Evolutionary conservation across 306 rosid genomes (phyloP).

Genomic region (Cajanus cajan): DNA sequence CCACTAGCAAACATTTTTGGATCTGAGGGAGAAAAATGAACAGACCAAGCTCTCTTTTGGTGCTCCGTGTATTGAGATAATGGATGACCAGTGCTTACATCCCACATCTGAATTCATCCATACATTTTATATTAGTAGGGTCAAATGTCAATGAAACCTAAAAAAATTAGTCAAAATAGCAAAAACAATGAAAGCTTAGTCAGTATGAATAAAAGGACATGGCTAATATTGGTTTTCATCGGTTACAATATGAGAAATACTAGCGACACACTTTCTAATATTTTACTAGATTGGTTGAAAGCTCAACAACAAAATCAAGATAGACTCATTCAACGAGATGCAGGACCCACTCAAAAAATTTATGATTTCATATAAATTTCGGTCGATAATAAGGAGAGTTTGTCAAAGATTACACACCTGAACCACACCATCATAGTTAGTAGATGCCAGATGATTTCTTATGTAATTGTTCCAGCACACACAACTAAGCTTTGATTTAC

Average conservation of each 20-base stretch:
- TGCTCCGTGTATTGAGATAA: conserved; percentile 78
- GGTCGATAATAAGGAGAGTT: too few species aligned
- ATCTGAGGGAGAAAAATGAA: conserved; percentile 74
- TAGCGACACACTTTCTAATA: too few species aligned
- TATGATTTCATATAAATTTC: too few species aligned
- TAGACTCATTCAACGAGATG: too few species aligned
- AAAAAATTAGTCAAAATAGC: neutral
- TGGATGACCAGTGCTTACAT: conserved; percentile 80
- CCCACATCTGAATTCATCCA: conserved; percentile 80
- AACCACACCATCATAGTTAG: conserved; percentile 82
- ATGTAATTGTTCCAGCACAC: conserved; percentile 89
- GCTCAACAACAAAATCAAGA: too few species aligned
- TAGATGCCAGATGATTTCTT: conserved; percentile 84
- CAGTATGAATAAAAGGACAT: neutral
- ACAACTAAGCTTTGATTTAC: conserved; percentile 74
- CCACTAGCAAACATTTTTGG: conserved; percentile 96
- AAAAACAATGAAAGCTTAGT: conserved; percentile 4
- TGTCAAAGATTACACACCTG: conserved; percentile 68
- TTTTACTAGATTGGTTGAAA: too few species aligned
- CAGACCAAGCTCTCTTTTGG: conserved; percentile 89
- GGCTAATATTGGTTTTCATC: neutral
- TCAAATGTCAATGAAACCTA: conserved; percentile 11
- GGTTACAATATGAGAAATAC: too few species aligned
- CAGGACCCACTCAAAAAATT: too few species aligned
- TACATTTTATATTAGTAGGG: conserved; percentile 18